A percentile compares a stretch with the other conserved stretches of the same genome.
Evolutionary conservation across 495 filamentous ascomycete genomes (phyloP).

Genomic region (Tricharina praecox): DNA sequence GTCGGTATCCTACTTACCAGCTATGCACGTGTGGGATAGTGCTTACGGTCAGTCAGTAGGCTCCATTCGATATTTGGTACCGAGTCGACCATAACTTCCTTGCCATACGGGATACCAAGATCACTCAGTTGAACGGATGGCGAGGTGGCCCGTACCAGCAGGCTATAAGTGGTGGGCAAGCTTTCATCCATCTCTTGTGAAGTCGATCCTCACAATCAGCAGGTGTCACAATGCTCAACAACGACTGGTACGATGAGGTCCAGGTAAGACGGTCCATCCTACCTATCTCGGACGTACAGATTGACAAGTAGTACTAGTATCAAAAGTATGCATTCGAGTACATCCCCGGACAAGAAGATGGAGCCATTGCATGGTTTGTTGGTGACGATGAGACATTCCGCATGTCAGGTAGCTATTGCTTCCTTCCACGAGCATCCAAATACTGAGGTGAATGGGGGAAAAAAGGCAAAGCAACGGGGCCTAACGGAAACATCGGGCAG

Average conservation of each 20-base stretch:
- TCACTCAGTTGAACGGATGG: conserved; percentile 50
- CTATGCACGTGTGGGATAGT: no score
- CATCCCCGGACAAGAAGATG: conserved; percentile 38
- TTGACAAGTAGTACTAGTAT: no score
- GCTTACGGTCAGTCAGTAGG: conserved; percentile 7
- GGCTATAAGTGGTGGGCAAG: conserved; percentile 44
- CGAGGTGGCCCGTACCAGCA: conserved; percentile 58
- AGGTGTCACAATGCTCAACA: conserved; percentile 46
- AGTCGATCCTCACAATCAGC: neutral
- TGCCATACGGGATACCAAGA: conserved; percentile 40
- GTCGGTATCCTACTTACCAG: conserved; percentile 38
- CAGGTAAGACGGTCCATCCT: no score
- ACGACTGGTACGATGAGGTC: conserved; percentile 59
- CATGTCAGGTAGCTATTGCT: conserved; percentile 43
- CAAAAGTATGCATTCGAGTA: conserved; percentile 63
- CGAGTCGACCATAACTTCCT: conserved; percentile 51
- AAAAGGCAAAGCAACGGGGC: conserved; percentile 42
- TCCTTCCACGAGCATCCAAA: conserved; percentile 50
- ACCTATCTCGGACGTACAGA: no score
- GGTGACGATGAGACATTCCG: conserved; percentile 50
- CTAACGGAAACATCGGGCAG: conserved; percentile 21
- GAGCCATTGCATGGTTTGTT: conserved; percentile 53
- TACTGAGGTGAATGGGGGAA: no score
- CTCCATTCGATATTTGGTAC: conserved; percentile 32
- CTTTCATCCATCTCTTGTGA: neutral